Evolutionary conservation across 1,284 basidiomycete genomes (phyloP), one percentile per base, ranked within the genome.

Genomic region (Apiotrichum montevideense): DNA sequence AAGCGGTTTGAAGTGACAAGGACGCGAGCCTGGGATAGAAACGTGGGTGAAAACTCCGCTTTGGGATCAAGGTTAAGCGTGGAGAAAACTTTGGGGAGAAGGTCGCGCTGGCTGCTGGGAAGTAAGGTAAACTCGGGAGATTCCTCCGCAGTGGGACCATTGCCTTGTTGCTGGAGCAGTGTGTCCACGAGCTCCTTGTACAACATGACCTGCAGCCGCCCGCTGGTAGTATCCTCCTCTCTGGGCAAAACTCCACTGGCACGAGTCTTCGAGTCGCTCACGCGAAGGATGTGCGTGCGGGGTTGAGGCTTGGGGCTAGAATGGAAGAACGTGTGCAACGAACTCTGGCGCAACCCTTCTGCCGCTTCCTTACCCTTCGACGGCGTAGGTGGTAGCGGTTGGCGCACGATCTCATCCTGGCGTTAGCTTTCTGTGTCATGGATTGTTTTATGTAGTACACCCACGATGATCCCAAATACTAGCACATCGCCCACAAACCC

Each of bases 151-250:
- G 21, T 21, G 21, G 21, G 21, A 21, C 21, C 21, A 21, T 21
- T 21, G 21, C 21, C 21, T 21, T 21, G 21, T 21, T 62, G 40
- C 13, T 64, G 13, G 14, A 77, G 56, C 40, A 77, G 67, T 9
- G 69, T 74, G 42, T 81, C 80, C 11, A 92, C 77, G 46, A 93
- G 81, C 50, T 85, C 84, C 66, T 85, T 83, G 72, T 93, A 93
- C 35, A 90, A 72, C 88, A 91, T 91, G 4, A 92, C 80, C 70
- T 93, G 90, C 15, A 90, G 75, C n/a, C 82, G 82, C 0, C 88
- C 83, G 0, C 84, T 75, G 13, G 83, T 67, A 0, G 84, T 80
- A 66, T 90, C 87, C 45, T 81, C 80, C 14, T 84, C 79, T 8
- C 77, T 70, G 0, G 90, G 90, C 2, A 91, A 60, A 6, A 73